Conservation (phyloP, 345 rosid genomes). For the Eucalyptus pauciflora region DNA sequence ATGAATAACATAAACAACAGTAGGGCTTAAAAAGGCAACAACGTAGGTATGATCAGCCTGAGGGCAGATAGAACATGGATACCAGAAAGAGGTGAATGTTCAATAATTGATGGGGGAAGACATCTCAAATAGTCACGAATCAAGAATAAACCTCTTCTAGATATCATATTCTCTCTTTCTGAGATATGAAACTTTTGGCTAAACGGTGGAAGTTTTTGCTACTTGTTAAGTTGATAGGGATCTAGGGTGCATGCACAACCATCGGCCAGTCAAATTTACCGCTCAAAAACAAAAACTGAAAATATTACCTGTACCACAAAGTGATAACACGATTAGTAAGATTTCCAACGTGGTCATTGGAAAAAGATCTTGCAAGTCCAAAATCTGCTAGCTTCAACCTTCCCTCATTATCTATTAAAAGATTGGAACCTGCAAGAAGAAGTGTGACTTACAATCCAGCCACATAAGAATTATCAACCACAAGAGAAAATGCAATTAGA, state of each 20-base stretch:
- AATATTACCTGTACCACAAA: conserved; percentile 80
- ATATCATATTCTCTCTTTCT: neutral
- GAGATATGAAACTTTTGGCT: neutral
- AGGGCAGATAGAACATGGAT: neutral
- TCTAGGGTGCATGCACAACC: neutral
- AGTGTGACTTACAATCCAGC: neutral
- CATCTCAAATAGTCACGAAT: neutral
- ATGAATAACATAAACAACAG: neutral
- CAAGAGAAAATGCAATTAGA: neutral
- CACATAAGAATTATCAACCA: neutral
- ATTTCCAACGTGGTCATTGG: conserved; percentile 58
- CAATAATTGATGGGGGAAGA: neutral
- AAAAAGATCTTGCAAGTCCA: conserved; percentile 85
- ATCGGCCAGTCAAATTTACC: neutral
- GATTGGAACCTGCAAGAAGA: conserved; percentile 71
- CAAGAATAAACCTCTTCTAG: neutral
- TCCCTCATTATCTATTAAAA: conserved; percentile 87
- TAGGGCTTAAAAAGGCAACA: neutral
- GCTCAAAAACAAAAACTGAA: neutral
- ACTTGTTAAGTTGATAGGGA: neutral
- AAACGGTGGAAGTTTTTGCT: neutral
- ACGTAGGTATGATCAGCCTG: neutral
- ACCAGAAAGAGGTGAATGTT: neutral
- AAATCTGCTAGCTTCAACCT: conserved; percentile 92
- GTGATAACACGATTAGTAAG: conserved; percentile 93